These are phyloP conservation scores for Chrysanthemum lavandulifolium DNA, from an alignment of 129 eudicot species.

Conservation along the genomic window DNA sequence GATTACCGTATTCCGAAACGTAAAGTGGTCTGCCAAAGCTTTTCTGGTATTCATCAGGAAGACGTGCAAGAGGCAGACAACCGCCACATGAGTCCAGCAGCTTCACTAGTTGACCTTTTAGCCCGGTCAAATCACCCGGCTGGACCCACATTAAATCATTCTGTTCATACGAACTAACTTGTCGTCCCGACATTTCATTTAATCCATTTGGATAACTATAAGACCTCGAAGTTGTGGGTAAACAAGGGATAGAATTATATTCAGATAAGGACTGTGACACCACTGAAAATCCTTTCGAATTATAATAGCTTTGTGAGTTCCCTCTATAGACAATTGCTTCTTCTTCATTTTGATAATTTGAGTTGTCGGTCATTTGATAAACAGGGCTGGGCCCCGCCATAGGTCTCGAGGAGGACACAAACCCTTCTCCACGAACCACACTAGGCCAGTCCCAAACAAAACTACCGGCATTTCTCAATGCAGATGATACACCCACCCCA, in stretches of 20 bases:
- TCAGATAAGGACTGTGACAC: conserved; percentile 50
- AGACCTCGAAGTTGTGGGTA: conserved; percentile 40
- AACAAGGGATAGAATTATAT: conserved; percentile 29
- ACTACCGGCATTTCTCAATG: conserved; percentile 84
- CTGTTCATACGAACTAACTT: conserved; percentile 31
- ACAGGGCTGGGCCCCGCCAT: conserved; percentile 32
- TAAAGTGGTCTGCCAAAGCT: conserved; percentile 74
- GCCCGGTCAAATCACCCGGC: conserved; percentile 83
- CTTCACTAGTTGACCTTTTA: conserved; percentile 77
- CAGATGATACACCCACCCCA: conserved; percentile 78
- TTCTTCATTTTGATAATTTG: conserved; percentile 67
- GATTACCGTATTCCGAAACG: conserved; percentile 72
- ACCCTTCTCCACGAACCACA: conserved; percentile 93
- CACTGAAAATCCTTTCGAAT: conserved; percentile 47
- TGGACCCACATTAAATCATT: conserved; percentile 70
- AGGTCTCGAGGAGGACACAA: conserved; percentile 47
- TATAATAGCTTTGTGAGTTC: conserved; percentile 48
- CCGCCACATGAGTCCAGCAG: conserved; percentile 72
- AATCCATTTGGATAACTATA: conserved; percentile 49
- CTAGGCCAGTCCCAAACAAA: conserved; percentile 98
- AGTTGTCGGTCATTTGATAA: conserved; percentile 46
- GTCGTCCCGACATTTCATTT: conserved; percentile 46
- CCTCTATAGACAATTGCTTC: conserved; percentile 88
- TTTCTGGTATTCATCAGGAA: conserved; percentile 86
- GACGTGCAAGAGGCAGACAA: conserved; percentile 55